Evolutionary conservation across 2,329 filamentous ascomycete species (phyloP).

Genomic region (Fusarium heterosporum): DNA sequence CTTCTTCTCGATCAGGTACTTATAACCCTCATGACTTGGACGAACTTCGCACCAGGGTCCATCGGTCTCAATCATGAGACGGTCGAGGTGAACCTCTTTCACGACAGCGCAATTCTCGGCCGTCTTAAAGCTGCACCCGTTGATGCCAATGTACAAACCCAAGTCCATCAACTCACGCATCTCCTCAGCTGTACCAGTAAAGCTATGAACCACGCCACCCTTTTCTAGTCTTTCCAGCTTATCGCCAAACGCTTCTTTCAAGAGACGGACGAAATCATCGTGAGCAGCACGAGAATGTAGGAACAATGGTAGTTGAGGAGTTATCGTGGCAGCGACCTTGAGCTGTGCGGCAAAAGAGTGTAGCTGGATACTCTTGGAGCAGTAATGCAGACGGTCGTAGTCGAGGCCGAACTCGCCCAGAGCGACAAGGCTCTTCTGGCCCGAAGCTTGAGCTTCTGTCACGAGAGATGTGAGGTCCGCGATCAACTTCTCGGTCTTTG

Average conservation of each 20-base stretch:
- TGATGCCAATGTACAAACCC: slow-evolving; percentile 92
- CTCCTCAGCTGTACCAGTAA: slow-evolving; percentile 88
- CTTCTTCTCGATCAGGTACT: slow-evolving; percentile 67
- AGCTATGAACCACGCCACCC: slow-evolving; percentile 91
- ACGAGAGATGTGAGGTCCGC: slow-evolving; percentile 73
- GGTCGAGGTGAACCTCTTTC: slow-evolving; percentile 78
- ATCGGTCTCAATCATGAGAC: slow-evolving; percentile 94
- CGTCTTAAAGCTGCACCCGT: slow-evolving; percentile 97
- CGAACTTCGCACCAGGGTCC: slow-evolving; percentile 98
- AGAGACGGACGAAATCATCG: slow-evolving; percentile 80
- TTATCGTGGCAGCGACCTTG: slow-evolving; percentile 74
- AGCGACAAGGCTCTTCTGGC: slow-evolving; percentile 69
- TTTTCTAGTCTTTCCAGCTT: slow-evolving; percentile 75
- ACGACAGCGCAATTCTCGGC: slow-evolving; percentile 90
- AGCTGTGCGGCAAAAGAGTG: slow-evolving; percentile 89
- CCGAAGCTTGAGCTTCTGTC: slow-evolving; percentile 63
- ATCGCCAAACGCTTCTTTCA: slow-evolving; percentile 69
- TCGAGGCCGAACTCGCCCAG: slow-evolving; percentile 97
- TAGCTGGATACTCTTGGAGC: slow-evolving; percentile 80
- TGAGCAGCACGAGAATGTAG: slow-evolving; percentile 91
- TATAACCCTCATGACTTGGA: slow-evolving; percentile 85
- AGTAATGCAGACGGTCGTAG: slow-evolving; percentile 90
- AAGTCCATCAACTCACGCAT: slow-evolving; percentile 83
- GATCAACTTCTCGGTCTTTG: slow-evolving; percentile 63
- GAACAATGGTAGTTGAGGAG: slow-evolving; percentile 86